Base-by-base conservation (phyloP, 2,329 filamentous ascomycete genomes). In the Sphaceloma murrayae region DNA sequence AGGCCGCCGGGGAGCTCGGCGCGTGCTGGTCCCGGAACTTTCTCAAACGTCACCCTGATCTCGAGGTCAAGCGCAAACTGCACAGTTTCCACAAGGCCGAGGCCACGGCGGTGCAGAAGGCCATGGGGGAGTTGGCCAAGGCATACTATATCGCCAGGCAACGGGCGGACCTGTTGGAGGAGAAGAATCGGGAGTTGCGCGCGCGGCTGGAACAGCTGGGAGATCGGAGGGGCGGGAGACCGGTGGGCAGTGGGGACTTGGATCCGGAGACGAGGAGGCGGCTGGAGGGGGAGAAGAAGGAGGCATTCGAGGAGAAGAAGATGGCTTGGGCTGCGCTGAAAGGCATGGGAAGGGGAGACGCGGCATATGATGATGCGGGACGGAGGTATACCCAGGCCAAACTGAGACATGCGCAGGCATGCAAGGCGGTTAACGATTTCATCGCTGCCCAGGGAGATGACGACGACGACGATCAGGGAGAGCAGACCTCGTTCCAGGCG, bases 171-270 rank as follows among this genome's bases (percentile, higher is more conserved):
- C 13, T 40, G 36, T 30, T 40, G 36, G 36, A 40, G 36, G 36
- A 40, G 36, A 40, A 40, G 24, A 40, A 40, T 14, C 27, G 30
- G 34, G 94, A 94, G 59, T 91, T 94, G 86, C 62, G 67, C 0
- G 75, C 87, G 53, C 76, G 88, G 48, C 89, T 91, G 47, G 48
- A 75, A 5, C 36, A 40, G 21, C 30, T 95, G 85, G 85, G 88
- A 85, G 54, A 65, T 64, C 10, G 55, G 70, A 34, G 66, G 63
- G 36, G 36, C 8, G 36, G 36, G 24, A 29, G 36, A 22, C 36
- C 36, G n/a, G 9, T 40, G 9, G 36, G 36, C 19, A 40, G 36
- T 30, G 36, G 36, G 22, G 36, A 40, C 26, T 29, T 40, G 13
- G 36, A 40, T 31, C 30, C 45, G 22, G 47, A 40, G 39, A 51